Evolutionary conservation across 176 grass and related monocot genomes (phyloP).

Genomic region (Urochloa ruziziensis): DNA sequence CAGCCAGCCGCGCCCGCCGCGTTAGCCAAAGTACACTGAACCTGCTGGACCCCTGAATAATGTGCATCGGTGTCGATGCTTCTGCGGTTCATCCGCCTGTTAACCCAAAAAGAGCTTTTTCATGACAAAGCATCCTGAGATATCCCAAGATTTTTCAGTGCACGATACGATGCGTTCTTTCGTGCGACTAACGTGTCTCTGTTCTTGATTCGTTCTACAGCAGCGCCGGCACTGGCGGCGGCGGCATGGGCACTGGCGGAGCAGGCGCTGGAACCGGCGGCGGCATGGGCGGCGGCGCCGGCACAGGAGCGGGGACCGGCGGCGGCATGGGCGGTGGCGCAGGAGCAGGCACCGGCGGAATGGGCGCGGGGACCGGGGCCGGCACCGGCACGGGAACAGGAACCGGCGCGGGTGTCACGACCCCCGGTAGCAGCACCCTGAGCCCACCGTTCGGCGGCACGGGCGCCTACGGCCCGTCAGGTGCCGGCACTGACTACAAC

Average conservation of each 20-base stretch:
- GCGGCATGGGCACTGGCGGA: neutral
- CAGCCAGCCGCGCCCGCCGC: neutral
- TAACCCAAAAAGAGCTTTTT: neutral
- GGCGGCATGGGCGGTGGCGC: neutral
- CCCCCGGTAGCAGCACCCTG: slow-evolving; percentile 17
- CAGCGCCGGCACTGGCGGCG: neutral
- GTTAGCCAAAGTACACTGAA: slow-evolving; percentile 9
- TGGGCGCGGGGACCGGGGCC: neutral
- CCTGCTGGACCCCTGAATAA: neutral
- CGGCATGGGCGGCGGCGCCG: neutral
- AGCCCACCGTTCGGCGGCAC: slow-evolving; percentile 42
- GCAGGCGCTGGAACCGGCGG: neutral
- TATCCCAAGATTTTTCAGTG: neutral
- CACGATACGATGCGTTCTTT: neutral
- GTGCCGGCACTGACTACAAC: slow-evolving; percentile 34
- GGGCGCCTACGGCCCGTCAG: slow-evolving; percentile 41
- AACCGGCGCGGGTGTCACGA: neutral
- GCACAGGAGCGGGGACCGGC: neutral
- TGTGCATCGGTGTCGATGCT: neutral
- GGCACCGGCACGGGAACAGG: neutral
- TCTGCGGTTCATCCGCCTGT: neutral
- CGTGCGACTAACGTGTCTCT: neutral
- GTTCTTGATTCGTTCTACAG: neutral
- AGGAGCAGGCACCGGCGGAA: neutral
- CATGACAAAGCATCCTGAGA: neutral